phyloP scores from a whole-genome alignment of 768 basidiomycete species.

The Galerina marginata region DNA sequence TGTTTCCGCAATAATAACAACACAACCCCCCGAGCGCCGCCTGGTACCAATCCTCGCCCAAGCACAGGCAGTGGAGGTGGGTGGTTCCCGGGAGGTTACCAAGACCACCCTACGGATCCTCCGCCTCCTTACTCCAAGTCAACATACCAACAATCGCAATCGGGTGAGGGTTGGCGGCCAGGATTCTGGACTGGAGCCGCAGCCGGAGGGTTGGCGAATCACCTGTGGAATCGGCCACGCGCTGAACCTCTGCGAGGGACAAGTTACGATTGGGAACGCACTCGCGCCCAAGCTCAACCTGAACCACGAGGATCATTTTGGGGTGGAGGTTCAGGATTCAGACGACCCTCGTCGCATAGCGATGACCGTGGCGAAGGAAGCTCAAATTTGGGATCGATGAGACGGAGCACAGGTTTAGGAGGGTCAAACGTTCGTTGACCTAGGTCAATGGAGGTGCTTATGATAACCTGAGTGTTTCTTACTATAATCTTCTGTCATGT shows the following conservation, averaged over 20 bases:
- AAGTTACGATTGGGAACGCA: slow-evolving; percentile 67
- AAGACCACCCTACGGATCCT: slow-evolving; percentile 40
- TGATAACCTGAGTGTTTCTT: neutral
- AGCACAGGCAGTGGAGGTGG: slow-evolving; percentile 41
- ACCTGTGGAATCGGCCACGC: slow-evolving; percentile 50
- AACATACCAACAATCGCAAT: slow-evolving; percentile 24
- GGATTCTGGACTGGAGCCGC: slow-evolving; percentile 90
- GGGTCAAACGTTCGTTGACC: slow-evolving; percentile 52
- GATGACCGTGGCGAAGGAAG: slow-evolving; percentile 72
- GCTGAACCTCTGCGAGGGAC: slow-evolving; percentile 18
- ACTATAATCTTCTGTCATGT: neutral
- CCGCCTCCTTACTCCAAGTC: slow-evolving; percentile 66
- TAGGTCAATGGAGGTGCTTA: neutral
- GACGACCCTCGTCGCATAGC: slow-evolving; percentile 33
- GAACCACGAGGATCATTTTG: slow-evolving; percentile 25
- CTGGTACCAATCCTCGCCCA: slow-evolving; percentile 36
- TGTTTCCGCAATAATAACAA: slow-evolving; percentile 44
- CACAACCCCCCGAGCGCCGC: slow-evolving; percentile 30
- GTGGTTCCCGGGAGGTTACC: slow-evolving; percentile 58
- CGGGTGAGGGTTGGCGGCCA: slow-evolving; percentile 55
- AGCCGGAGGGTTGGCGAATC: slow-evolving; percentile 71
- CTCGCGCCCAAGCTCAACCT: slow-evolving; percentile 23
- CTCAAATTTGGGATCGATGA: slow-evolving; percentile 72
- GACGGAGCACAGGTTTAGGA: slow-evolving; percentile 81
- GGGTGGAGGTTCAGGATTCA: slow-evolving; percentile 22